Conservation (phyloP, 179 eudicot genomes). For the Patellifolia procumbens region DNA sequence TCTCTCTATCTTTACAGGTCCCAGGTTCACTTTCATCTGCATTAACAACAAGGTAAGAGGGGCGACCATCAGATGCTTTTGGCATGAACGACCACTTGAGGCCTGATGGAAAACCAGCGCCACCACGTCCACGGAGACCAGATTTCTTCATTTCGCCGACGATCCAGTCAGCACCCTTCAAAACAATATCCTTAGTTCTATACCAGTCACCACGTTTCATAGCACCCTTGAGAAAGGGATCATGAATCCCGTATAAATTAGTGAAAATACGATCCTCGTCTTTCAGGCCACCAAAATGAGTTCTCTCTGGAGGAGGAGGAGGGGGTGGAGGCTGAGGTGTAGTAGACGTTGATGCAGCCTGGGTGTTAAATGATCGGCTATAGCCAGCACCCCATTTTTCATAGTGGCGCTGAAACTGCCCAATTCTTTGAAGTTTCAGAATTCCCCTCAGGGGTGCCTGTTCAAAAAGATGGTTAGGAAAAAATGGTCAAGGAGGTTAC, state of each 20-base stretch:
- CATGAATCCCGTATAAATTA: conserved; percentile 81
- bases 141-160: conserved; percentile 94
- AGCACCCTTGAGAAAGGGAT: conserved; percentile 96
- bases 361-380: conserved; percentile 72
- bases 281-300: conserved; percentile 94
- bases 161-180: conserved; percentile 95
- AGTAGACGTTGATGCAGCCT: conserved; percentile 69
- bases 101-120: conserved; percentile 99
- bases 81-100: conserved; percentile 99
- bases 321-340: conserved; percentile 93
- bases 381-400: conserved; percentile 41
- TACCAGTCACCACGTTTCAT: conserved; percentile 97
- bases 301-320: conserved; percentile 97
- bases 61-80: conserved; percentile 91
- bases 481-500: not conserved
- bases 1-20: conserved; percentile 95
- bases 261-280: conserved; percentile 98
- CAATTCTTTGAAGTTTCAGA: conserved; percentile 59
- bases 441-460: conserved; percentile 83
- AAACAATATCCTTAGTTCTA: conserved; percentile 86
- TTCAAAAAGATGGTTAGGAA: conserved; percentile 9
- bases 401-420: conserved; percentile 40
- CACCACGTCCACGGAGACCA: conserved; percentile 98
- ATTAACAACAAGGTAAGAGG: conserved; percentile 94
- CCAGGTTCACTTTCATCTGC: conserved; percentile 99